Base-by-base conservation (phyloP, 352 stramenopile species). In the Saprolegnia parasitica region DNA sequence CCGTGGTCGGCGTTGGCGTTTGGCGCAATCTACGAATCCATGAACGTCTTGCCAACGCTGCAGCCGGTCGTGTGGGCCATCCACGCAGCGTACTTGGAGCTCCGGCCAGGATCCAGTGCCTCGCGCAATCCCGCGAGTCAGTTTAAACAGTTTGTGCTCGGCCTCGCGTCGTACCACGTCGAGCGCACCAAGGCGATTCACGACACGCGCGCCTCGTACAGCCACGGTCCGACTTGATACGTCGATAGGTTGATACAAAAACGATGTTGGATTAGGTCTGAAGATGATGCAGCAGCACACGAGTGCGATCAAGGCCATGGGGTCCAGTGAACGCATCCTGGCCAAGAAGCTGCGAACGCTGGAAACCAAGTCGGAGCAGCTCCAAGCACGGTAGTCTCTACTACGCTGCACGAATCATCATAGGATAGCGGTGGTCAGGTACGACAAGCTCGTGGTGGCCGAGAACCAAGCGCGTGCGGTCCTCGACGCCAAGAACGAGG, bases 401-500 rank as follows among this genome's bases (percentile, higher is more conserved):
- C 35, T 40, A 13, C 9, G 37, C 46, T 11, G 46, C 21, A 52
- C 21, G 18, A 21, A 52, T 52, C 18, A 52, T 21, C n/a, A 65
- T 65, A 35, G 21, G 57, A 21, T 16, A 52, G 18, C 46, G 21
- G 1, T 47, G 54, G 16, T 20, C 62, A 70, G 63, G 24, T 70
- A 70, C 35, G 50, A 61, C 20, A 70, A 70, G 49, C 54, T 61
- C 4, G 42, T 24, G 4, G 29, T 45, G 0, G 71, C 73, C 5
- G 81, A 90, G 49, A 71, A 71, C 18, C 77, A 88, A 10, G 79
- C 78, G 0, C 78, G 74, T 20, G 72, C 75, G 23, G 52, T 77
- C 3, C 89, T 89, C 46, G 47, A 87, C n/a, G 65, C 86, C 3
- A 81, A 91, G 49, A 80, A 90, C 46, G 74, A 85, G 32, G 73